Evolutionary conservation across 768 basidiomycete species (phyloP), one percentile per base, ranked within the genome.

Genomic region (Sporobolomyces pararoseus): DNA sequence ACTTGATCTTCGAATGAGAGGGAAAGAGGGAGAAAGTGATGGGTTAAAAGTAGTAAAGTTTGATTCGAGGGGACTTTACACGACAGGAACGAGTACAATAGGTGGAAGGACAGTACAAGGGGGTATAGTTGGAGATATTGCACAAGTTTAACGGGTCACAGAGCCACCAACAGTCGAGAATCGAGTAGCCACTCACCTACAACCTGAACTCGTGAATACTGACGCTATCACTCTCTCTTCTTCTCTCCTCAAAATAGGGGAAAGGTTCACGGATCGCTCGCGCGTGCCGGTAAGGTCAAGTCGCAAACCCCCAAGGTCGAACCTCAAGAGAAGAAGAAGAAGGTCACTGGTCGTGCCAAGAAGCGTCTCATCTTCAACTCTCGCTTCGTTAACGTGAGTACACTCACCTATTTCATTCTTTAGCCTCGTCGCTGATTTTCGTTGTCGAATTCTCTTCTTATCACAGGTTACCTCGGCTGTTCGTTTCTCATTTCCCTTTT

Each of bases 291-390:
- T 73, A 97, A 98, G 87, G 95, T 97, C 85, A 96, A 92, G 84
- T 91, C 90, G 77, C 91, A 94, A 83, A 90, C 89, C 78, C 94
- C 94, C 78, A 97, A 97, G 84, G 95, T 96, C 79, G 95, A 96
- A 79, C 87, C 88, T 81, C 91, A 95, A 84, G 95, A 97, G 84
- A 97, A 96, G 89, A 93, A 93, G 89, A 97, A 97, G 88, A 87
- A 83, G 46, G 91, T 91, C 66, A 95, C 89, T 83, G 95, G 95
- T 73, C 91, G 95, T 80, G 95, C 95, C 72, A 96, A 95, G 89
- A 97, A 97, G 86, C 85, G 91, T 74, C 83, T 90, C 76, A 83
- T 91, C 73, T 95, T 94, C 86, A 94, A 94, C 84, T 88, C 91
- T 79, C 86, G 82, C 76, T 87, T 84, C 66, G 37, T 32, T 19